phyloP scores from a whole-genome alignment of 129 eudicot species.

The sunflower (Helianthus annuus) region DNA sequence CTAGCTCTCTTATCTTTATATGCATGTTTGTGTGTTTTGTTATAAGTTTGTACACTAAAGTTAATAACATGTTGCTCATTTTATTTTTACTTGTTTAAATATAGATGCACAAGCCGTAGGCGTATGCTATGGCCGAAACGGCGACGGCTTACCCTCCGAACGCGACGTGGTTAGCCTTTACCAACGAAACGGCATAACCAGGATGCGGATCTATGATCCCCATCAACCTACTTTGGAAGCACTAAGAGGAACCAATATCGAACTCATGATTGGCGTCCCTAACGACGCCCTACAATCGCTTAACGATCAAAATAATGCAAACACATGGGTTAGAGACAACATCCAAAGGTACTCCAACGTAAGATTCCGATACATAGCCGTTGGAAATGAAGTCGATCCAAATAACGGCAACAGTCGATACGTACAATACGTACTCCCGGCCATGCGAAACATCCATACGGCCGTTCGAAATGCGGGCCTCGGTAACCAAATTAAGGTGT shows the following conservation, averaged over 20 bases:
- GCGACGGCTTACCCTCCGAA: constrained; percentile 38
- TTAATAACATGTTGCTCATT: background rate
- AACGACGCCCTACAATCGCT: constrained; percentile 33
- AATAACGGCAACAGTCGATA: constrained; percentile 7
- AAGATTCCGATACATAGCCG: constrained; percentile 48
- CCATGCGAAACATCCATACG: constrained; percentile 22
- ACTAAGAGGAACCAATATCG: constrained; percentile 38
- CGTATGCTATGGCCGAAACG: constrained; percentile 36
- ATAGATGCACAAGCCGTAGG: constrained; percentile 40
- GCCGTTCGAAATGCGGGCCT: constrained; percentile 28
- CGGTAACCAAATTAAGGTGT: constrained; percentile 20
- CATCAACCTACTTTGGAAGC: constrained; percentile 25
- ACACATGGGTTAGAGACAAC: constrained; percentile 53
- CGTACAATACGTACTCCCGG: constrained; percentile 29
- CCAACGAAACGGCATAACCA: constrained; percentile 22
- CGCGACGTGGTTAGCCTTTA: constrained; percentile 33
- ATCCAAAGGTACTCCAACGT: constrained; percentile 37
- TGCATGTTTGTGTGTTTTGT: no score
- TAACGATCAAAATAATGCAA: constrained; percentile 29
- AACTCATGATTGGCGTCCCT: constrained; percentile 42
- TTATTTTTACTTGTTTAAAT: background rate
- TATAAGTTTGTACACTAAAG: background rate
- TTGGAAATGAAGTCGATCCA: constrained; percentile 57
- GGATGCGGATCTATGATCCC: constrained; percentile 16
- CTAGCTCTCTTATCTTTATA: background rate